Evolutionary conservation across 2,329 filamentous ascomycete genomes (phyloP).

Genomic region (Aspergillus hortae): DNA sequence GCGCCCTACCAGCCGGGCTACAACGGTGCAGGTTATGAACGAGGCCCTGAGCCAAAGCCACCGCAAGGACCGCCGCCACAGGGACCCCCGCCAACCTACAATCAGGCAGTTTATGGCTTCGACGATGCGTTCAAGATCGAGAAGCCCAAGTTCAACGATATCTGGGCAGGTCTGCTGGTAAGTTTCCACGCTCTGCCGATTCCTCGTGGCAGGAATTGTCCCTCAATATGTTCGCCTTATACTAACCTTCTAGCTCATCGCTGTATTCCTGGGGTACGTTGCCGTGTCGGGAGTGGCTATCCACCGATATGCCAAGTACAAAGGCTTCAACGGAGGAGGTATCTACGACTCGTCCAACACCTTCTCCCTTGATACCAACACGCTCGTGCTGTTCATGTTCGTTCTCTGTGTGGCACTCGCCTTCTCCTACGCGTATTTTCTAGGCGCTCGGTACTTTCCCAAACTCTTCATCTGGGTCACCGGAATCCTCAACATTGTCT

Average conservation of each 20-base stretch:
- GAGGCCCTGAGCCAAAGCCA: slow-evolving; percentile 17
- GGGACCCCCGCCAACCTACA: slow-evolving; percentile 28
- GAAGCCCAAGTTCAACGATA: slow-evolving; percentile 82
- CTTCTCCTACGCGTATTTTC: slow-evolving; percentile 74
- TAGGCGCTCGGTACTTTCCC: slow-evolving; percentile 70
- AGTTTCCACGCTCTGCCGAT: slow-evolving; percentile 14
- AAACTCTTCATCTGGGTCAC: slow-evolving; percentile 93
- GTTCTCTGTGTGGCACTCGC: slow-evolving; percentile 69
- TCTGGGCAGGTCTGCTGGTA: slow-evolving; percentile 81
- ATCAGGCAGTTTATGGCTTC: slow-evolving; percentile 51
- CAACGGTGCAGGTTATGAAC: slow-evolving; percentile 8
- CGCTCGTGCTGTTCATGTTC: slow-evolving; percentile 79
- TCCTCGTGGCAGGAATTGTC: no score
- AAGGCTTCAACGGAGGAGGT: slow-evolving; percentile 62
- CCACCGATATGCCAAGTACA: slow-evolving; percentile 66
- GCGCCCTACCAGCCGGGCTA: slow-evolving; percentile 18
- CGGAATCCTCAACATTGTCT: slow-evolving; percentile 79
- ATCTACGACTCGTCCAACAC: slow-evolving; percentile 68
- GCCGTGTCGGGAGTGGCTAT: slow-evolving; percentile 74
- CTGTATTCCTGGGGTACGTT: slow-evolving; percentile 68
- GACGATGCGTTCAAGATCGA: slow-evolving; percentile 79
- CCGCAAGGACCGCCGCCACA: slow-evolving; percentile 19
- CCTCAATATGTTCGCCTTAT: no score
- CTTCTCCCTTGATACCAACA: slow-evolving; percentile 75
- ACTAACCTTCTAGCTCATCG: slow-evolving; percentile 54